Conservation (phyloP, 169 alveolate genomes). For the Ichthyophthirius multifiliis region DNA sequence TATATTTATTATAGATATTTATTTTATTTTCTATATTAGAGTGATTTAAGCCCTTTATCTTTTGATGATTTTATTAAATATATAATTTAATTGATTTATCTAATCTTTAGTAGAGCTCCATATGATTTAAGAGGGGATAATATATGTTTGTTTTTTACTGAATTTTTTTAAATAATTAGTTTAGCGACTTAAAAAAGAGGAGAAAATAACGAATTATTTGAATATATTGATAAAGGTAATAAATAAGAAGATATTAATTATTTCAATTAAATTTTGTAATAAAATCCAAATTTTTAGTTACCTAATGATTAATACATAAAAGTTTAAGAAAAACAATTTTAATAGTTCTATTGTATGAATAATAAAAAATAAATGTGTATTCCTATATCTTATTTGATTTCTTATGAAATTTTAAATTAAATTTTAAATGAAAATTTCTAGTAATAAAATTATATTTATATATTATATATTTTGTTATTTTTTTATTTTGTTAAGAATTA, state of each 20-base stretch:
- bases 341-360: slow-evolving; percentile 3
- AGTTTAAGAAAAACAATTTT: slow-evolving; percentile 25
- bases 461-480: neutral
- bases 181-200: slow-evolving; percentile 12
- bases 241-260: neutral
- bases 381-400: slow-evolving; percentile 7
- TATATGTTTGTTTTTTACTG: neutral
- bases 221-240: neutral
- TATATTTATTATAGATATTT: slow-evolving; percentile 15
- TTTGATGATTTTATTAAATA: neutral
- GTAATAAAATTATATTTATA: neutral
- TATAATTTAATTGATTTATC: neutral
- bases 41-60: neutral
- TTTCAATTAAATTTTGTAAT: neutral
- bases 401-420: slow-evolving; percentile 26
- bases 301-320: slow-evolving; percentile 17
- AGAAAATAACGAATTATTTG: neutral
- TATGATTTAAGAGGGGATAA: neutral
- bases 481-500: neutral
- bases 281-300: neutral
- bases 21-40: slow-evolving; percentile 1
- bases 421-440: slow-evolving; percentile 6
- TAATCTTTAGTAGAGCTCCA: slow-evolving; percentile 11
- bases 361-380: neutral
- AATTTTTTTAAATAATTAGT: neutral